A percentile compares a stretch with the other conserved stretches of the same genome.
Evolutionary conservation across 129 eudicot genomes (phyloP).

Genomic region (Glebionis coronaria): DNA sequence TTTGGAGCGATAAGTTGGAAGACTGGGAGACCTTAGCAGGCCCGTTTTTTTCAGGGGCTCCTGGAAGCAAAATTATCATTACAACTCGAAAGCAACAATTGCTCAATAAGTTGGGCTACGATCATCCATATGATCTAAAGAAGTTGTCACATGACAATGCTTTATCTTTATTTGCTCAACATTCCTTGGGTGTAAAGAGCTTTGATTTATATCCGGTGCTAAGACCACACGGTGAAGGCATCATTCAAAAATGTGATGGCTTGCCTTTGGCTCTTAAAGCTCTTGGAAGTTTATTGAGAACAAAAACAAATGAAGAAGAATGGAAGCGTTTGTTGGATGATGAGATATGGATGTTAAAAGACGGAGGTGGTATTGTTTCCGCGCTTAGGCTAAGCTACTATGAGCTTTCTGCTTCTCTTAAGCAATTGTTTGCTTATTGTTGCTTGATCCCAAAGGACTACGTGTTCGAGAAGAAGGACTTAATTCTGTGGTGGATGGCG

Average conservation of each 20-base stretch:
- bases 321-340: background rate
- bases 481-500: background rate
- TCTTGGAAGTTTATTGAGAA: background rate
- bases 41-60: no score
- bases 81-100: no score
- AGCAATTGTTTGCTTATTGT: background rate
- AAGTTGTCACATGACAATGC: background rate
- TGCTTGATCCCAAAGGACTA: background rate
- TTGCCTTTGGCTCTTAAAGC: background rate
- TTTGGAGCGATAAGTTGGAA: no score
- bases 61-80: no score
- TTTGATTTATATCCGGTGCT: background rate
- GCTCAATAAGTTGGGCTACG: no score
- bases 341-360: no score
- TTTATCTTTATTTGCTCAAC: background rate
- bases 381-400: no score
- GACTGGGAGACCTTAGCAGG: no score
- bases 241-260: background rate
- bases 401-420: no score
- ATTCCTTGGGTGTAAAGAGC: background rate
- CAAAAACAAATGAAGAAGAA: background rate
- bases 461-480: background rate
- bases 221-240: background rate
- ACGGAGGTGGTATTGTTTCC: no score
- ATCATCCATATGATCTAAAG: no score